phyloP scores from a whole-genome alignment of 31 red algal genomes.

The Asparagopsis taxiformis region DNA sequence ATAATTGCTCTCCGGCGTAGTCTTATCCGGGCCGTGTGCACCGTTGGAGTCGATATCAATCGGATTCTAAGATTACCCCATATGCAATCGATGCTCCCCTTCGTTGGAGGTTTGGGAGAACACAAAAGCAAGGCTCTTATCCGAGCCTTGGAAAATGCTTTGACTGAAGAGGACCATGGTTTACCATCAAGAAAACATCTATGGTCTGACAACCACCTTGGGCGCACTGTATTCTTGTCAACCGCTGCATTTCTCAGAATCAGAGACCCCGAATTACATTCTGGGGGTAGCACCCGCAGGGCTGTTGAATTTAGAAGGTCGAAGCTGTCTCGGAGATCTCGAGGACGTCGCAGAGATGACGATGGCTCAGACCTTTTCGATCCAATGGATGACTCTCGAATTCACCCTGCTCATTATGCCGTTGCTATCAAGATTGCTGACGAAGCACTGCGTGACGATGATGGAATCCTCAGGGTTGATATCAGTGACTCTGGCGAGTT shows the following conservation, averaged over 20 bases:
- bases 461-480: slow-evolving; percentile 44
- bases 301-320: slow-evolving; percentile 55
- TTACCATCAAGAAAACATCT: slow-evolving; percentile 72
- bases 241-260: slow-evolving; percentile 83
- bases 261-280: slow-evolving; percentile 73
- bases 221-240: slow-evolving; percentile 72
- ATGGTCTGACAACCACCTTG: slow-evolving; percentile 65
- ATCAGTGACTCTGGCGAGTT: slow-evolving; percentile 45
- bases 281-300: slow-evolving; percentile 59
- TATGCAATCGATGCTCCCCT: slow-evolving; percentile 64
- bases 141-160: slow-evolving; percentile 33
- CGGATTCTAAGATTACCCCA: slow-evolving; percentile 62
- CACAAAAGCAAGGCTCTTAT: slow-evolving; percentile 75
- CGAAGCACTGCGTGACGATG: slow-evolving; percentile 82
- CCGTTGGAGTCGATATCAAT: slow-evolving; percentile 93
- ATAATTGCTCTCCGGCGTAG: slow-evolving; percentile 58
- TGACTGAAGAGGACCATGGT: slow-evolving; percentile 48
- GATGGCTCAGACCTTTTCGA: slow-evolving; percentile 59
- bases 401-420: slow-evolving; percentile 91
- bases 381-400: slow-evolving; percentile 92
- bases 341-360: slow-evolving; percentile 46
- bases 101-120: slow-evolving; percentile 79
- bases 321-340: slow-evolving; percentile 37
- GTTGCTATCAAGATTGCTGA: slow-evolving; percentile 92
- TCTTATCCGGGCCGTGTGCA: slow-evolving; percentile 69